Evolutionary conservation across 306 rosid species (phyloP).

Genomic region (Vigna mungo): DNA sequence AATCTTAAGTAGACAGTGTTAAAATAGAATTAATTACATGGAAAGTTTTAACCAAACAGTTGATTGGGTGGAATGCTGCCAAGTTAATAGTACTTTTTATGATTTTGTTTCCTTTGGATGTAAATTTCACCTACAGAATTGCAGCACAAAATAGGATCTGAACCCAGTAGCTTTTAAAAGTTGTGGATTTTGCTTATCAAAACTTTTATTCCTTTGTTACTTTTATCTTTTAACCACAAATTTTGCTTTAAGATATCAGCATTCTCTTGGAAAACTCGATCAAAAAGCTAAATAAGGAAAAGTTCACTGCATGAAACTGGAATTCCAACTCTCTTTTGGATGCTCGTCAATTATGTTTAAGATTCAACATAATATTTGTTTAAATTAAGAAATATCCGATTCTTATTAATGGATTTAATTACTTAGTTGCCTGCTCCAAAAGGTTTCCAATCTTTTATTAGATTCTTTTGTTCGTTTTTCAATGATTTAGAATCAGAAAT

Average conservation of each 20-base stretch:
- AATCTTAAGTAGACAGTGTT: not conserved
- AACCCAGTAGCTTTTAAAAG: not conserved
- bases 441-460: not conserved
- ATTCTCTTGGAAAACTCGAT: not conserved
- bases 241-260: not conserved
- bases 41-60: not conserved
- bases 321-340: not conserved
- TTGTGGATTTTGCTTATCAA: not conserved
- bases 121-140: not conserved
- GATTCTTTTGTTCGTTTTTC: not conserved
- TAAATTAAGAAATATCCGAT: not conserved
- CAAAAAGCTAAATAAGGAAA: not conserved
- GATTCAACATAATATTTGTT: not conserved
- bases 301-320: not conserved
- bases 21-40: conserved; percentile 8
- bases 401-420: not conserved
- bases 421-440: not conserved
- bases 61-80: conserved; percentile 18
- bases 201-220: not conserved
- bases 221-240: not conserved
- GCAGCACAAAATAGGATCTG: conserved; percentile 1
- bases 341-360: not conserved
- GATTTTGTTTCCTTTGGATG: conserved; percentile 3
- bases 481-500: not conserved
- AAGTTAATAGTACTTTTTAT: conserved; percentile 17